Evolutionary conservation across 1,139 yeast species (phyloP).

Genomic region (Kodamaea fungicola): DNA sequence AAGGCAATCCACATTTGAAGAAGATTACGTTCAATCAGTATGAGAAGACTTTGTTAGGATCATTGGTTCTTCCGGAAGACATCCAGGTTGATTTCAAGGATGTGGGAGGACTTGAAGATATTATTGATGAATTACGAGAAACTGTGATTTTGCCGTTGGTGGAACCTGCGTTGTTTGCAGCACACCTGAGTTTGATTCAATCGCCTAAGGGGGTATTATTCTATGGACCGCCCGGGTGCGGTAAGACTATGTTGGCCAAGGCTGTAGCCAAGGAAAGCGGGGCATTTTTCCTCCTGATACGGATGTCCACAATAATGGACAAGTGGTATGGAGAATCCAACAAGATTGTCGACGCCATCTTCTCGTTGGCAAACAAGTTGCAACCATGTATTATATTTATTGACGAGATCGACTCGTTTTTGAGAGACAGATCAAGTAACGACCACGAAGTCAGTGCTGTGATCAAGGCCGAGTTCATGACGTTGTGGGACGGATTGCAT

Average conservation of each 20-base stretch:
- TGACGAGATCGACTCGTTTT: constrained; percentile 93
- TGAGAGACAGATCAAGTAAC: constrained; percentile 76
- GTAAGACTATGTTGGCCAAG: constrained; percentile 95
- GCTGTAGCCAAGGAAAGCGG: constrained; percentile 92
- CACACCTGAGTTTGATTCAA: constrained; percentile 63
- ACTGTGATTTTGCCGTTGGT: constrained; percentile 87
- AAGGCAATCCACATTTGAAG: constrained; percentile 57
- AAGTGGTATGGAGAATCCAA: constrained; percentile 98
- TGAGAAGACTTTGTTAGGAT: constrained; percentile 69
- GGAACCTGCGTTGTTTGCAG: constrained; percentile 59
- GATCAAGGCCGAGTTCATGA: constrained; percentile 96
- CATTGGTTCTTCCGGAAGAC: constrained; percentile 84
- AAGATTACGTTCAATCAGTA: constrained; percentile 62
- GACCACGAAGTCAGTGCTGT: constrained; percentile 97
- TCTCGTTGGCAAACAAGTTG: constrained; percentile 82
- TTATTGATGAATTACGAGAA: constrained; percentile 82
- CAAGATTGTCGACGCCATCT: constrained; percentile 90
- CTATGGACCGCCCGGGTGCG: constrained; percentile 98
- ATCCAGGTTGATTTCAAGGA: constrained; percentile 72
- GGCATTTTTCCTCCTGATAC: constrained; percentile 85
- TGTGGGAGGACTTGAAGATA: constrained; percentile 82
- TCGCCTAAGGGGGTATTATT: constrained; percentile 94
- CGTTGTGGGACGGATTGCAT: constrained; percentile 92
- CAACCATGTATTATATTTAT: constrained; percentile 95
- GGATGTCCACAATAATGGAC: constrained; percentile 95